Base-by-base conservation (phyloP, 148 eudicot genomes). In the Rhododendron ovatum region DNA sequence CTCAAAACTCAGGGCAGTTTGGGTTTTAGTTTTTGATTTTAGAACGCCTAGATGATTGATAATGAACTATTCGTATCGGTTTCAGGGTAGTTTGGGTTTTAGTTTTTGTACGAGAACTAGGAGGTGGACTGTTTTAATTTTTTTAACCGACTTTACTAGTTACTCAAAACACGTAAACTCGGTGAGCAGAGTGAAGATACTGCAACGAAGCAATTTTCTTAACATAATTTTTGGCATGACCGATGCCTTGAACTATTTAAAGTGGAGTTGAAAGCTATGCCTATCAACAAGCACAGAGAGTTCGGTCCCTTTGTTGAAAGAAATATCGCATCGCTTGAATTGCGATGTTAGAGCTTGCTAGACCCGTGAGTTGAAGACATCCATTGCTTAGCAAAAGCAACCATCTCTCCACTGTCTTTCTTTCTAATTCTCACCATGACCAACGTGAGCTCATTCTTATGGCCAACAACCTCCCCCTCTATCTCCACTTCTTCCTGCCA, bases 401-500 rank as follows among this genome's bases (percentile, higher is more conserved):
- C 30, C 82, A 86, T 57, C 50, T 86, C 84, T 55, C 80, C 82
- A 14, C 43, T 86, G 20, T 41, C 51, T 63, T 57, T 89, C 84
- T 82, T 89, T 82, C 51, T 89, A 59, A 89, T 55, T n/a, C 37
- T 65, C 43, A 86, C 88, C n/a, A 65, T 75, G 63, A 67, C 89
- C 41, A 86, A 78, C 14, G 76, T 8, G 1, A 89, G 88, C 80
- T 12, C 84, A 5, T 57, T 85, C 83, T 50, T 84, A 30, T 89
- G 81, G 14, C 84, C 87, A 24, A 78, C 79, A 2, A 89, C 83
- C 83, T 67, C 79, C 28, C 79, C 90, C 83, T 87, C 90, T 76
- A 89, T 82, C 75, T 81, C 90, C 2, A 89, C 89, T 51, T 87
- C 89, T 33, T 89, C 90, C 89, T 89, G 85, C 51, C 35, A 82